phyloP scores from a whole-genome alignment of 2,329 filamentous ascomycete species.

The Neofusicoccum umdonicola region DNA sequence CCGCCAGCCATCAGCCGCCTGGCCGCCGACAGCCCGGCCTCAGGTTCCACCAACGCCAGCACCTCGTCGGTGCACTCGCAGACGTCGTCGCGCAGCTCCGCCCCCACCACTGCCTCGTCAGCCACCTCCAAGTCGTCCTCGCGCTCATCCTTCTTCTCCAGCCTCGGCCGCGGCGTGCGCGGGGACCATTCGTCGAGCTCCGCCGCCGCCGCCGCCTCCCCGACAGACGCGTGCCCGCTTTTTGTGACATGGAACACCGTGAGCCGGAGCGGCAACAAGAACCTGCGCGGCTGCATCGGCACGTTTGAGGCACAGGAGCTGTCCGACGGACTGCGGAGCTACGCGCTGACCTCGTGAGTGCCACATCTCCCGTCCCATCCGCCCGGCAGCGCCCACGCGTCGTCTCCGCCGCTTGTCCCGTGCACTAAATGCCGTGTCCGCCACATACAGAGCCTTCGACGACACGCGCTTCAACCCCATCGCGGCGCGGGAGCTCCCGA shows the following conservation, averaged over 20 bases:
- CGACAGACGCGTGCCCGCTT: constrained; percentile 62
- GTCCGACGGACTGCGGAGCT: constrained; percentile 69
- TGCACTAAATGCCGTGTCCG: not conserved
- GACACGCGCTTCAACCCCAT: constrained; percentile 63
- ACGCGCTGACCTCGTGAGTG: constrained; percentile 74
- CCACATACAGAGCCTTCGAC: constrained; percentile 56
- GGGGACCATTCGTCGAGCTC: constrained; percentile 23
- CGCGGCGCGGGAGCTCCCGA: constrained; percentile 37
- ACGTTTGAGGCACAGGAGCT: constrained; percentile 82
- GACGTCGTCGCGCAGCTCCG: constrained; percentile 28
- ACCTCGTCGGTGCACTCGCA: constrained; percentile 42
- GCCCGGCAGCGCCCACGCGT: not conserved
- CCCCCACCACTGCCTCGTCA: constrained; percentile 43
- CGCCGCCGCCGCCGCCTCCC: constrained; percentile 36
- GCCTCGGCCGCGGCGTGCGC: constrained; percentile 27
- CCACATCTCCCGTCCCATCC: not conserved
- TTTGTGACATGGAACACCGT: constrained; percentile 95
- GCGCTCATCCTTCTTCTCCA: constrained; percentile 34
- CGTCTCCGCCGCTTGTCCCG: not conserved
- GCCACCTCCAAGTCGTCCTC: constrained; percentile 40
- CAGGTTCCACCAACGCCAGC: constrained; percentile 43
- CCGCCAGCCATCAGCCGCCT: constrained; percentile 47
- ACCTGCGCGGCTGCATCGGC: constrained; percentile 89
- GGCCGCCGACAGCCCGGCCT: constrained; percentile 42
- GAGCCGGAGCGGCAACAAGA: constrained; percentile 58